Conservation (phyloP, 306 rosid species). For the Casuarina cunninghamiana region DNA sequence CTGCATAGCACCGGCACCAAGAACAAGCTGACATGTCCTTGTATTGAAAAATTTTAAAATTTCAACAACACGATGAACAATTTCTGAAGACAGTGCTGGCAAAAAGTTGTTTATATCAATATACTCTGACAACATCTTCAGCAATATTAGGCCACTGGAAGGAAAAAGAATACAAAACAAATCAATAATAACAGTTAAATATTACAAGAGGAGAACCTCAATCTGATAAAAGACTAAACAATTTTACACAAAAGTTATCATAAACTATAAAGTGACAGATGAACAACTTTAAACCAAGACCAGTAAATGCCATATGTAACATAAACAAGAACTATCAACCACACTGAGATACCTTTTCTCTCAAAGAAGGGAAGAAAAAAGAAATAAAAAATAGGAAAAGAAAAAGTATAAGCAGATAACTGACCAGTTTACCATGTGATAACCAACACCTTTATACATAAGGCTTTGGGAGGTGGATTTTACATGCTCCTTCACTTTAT, state of each 20-base stretch:
- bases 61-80: conserved; percentile 95
- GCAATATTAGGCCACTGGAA: conserved; percentile 89
- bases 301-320: neutral
- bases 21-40: conserved; percentile 97
- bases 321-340: neutral
- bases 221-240: conserved; percentile 16
- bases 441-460: conserved; percentile 70
- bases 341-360: neutral
- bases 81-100: conserved; percentile 83
- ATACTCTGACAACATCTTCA: conserved; percentile 96
- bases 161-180: conserved; percentile 29
- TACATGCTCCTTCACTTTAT: conserved; percentile 67
- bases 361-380: neutral
- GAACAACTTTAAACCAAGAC: neutral
- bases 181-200: neutral
- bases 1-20: conserved; percentile 99
- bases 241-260: conserved; percentile 12
- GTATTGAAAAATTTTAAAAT: conserved; percentile 95
- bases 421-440: conserved; percentile 99
- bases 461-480: conserved; percentile 75
- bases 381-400: neutral
- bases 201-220: neutral
- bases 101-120: conserved; percentile 82
- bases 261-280: neutral
- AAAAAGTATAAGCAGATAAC: conserved; percentile 43